Conservation (phyloP, 2,329 filamentous ascomycete species). For the Neofusicoccum sp. region DNA sequence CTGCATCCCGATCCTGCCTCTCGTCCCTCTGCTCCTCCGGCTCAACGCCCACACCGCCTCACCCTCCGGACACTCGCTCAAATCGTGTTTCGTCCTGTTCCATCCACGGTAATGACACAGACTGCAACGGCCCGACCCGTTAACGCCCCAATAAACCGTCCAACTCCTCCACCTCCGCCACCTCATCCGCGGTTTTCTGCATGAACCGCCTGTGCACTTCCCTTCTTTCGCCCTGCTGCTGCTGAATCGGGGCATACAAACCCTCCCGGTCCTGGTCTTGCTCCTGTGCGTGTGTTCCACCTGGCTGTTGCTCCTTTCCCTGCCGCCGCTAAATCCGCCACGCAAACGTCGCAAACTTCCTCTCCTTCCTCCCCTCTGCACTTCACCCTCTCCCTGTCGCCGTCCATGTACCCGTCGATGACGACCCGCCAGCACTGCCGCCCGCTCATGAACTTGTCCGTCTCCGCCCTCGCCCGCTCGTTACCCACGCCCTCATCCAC, state of each 20-base stretch:
- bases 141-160: not conserved
- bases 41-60: not conserved
- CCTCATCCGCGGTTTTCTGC: not conserved
- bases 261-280: no score
- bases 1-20: not conserved
- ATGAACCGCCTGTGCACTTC: not conserved
- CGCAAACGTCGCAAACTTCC: no score
- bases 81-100: not conserved
- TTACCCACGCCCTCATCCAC: no score
- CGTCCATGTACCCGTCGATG: no score
- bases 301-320: no score
- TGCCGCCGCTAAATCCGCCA: no score
- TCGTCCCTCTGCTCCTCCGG: not conserved
- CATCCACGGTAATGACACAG: not conserved
- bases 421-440: no score
- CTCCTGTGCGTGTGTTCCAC: no score
- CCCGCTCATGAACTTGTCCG: no score
- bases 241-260: not conserved
- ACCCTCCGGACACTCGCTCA: not conserved
- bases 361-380: no score
- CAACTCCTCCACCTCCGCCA: not conserved
- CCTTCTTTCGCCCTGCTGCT: not conserved
- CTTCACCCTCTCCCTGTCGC: no score
- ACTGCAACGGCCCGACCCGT: not conserved
- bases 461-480: no score